Conservation (phyloP, 257 asterid species). For the Solanum corneliomulleri region DNA sequence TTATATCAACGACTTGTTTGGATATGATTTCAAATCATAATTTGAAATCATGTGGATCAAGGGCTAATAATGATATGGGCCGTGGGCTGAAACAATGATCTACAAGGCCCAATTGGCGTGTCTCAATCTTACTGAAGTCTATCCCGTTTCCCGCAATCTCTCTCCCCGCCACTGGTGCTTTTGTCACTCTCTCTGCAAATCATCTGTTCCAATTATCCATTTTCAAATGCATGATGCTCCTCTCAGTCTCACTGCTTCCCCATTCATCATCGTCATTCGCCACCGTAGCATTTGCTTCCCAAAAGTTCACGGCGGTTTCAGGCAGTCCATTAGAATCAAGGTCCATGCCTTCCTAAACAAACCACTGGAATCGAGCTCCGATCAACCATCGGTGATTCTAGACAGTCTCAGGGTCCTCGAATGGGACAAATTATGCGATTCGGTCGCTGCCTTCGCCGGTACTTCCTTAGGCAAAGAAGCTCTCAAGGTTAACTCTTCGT, state of each 20-base stretch:
- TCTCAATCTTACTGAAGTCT: background rate
- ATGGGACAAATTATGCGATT: constrained; percentile 81
- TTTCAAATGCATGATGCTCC: constrained; percentile 1
- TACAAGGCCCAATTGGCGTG: background rate
- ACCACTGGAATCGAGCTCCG: background rate
- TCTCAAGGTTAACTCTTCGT: constrained; percentile 31
- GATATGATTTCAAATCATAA: background rate
- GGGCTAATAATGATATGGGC: background rate
- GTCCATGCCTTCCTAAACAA: background rate
- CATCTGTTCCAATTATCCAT: background rate
- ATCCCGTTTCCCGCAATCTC: background rate
- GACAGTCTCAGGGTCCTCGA: constrained; percentile 85
- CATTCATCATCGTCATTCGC: background rate
- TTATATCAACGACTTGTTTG: background rate
- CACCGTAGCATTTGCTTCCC: background rate
- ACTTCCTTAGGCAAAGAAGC: constrained; percentile 63
- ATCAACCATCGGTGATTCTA: constrained; percentile 33
- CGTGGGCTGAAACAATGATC: background rate
- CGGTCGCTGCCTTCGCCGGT: constrained; percentile 83
- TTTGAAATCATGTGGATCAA: background rate
- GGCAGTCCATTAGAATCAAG: background rate
- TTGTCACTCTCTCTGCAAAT: background rate
- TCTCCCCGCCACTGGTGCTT: background rate
- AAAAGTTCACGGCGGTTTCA: background rate
- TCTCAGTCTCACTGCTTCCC: background rate